phyloP scores from a whole-genome alignment of 148 eudicot genomes.

The Spergularia bocconei region DNA sequence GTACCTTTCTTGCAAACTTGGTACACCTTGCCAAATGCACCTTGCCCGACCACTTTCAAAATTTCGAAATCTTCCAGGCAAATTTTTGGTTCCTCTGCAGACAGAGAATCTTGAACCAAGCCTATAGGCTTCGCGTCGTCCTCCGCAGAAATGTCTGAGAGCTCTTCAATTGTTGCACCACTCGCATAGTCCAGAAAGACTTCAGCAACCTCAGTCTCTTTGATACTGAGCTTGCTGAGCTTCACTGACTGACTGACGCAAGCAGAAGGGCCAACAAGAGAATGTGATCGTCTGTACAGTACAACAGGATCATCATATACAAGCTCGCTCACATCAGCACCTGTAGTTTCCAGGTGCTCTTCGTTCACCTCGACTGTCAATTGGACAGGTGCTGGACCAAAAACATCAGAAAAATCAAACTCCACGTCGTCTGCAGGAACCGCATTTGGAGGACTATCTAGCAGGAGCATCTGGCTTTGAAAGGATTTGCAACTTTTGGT shows the following conservation, averaged over 20 bases:
- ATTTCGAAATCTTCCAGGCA: constrained; percentile 83
- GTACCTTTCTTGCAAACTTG: constrained; percentile 77
- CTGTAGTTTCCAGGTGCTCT: constrained; percentile 32
- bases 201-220: constrained; percentile 41
- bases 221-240: constrained; percentile 55
- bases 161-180: constrained; percentile 29
- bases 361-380: constrained; percentile 41
- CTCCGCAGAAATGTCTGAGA: constrained; percentile 31
- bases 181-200: constrained; percentile 31
- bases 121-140: constrained; percentile 27
- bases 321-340: constrained; percentile 43
- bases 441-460: constrained; percentile 48
- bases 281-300: constrained; percentile 67
- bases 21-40: constrained; percentile 87
- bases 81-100: constrained; percentile 36
- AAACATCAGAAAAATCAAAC: constrained; percentile 76
- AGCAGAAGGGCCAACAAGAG: constrained; percentile 78
- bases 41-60: constrained; percentile 79
- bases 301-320: constrained; percentile 63
- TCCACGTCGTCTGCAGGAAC: constrained; percentile 50
- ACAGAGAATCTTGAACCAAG: constrained; percentile 30
- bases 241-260: constrained; percentile 59
- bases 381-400: constrained; percentile 62
- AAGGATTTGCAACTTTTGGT: constrained; percentile 40
- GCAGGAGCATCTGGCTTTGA: constrained; percentile 37